These are phyloP conservation scores for Immersiella caudata DNA, from an alignment of 495 filamentous ascomycete genomes.

Conservation along the genomic window DNA sequence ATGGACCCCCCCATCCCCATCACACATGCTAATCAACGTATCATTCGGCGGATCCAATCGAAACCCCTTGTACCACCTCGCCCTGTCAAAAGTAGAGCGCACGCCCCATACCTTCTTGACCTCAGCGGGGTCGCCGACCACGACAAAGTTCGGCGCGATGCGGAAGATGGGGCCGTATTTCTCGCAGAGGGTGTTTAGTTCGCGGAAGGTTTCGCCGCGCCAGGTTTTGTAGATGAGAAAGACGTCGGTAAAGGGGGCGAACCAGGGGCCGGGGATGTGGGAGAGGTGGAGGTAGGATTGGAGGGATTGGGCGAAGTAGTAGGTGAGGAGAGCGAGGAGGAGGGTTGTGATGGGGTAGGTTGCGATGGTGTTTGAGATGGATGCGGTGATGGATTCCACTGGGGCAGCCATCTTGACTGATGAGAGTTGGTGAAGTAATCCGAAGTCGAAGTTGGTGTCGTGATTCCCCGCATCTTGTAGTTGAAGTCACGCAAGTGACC, in stretches of 20 bases:
- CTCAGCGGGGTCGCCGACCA: constrained; percentile 11
- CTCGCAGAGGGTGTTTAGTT: neutral
- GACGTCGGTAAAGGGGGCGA: neutral
- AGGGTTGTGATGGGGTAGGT: neutral
- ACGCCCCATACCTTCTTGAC: constrained; percentile 11
- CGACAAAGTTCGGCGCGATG: constrained; percentile 20
- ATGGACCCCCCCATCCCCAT: neutral
- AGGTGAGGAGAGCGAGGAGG: neutral
- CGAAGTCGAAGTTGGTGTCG: no score
- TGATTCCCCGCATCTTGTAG: no score
- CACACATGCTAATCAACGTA: constrained; percentile 11
- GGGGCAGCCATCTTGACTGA: no score
- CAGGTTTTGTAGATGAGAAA: constrained; percentile 10
- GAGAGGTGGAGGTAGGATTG: constrained; percentile 1
- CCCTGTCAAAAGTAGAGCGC: constrained; percentile 8
- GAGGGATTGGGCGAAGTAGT: neutral
- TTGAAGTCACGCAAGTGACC: no score
- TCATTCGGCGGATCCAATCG: constrained; percentile 22
- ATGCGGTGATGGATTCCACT: neutral
- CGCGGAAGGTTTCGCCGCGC: constrained; percentile 1
- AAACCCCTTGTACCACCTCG: constrained; percentile 17
- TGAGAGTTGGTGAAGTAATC: no score
- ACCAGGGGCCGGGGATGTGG: neutral
- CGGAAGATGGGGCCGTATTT: constrained; percentile 4
- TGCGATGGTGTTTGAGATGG: neutral